Base-by-base conservation (phyloP, 495 filamentous ascomycete species). In the Lasiosphaeria ovina region DNA sequence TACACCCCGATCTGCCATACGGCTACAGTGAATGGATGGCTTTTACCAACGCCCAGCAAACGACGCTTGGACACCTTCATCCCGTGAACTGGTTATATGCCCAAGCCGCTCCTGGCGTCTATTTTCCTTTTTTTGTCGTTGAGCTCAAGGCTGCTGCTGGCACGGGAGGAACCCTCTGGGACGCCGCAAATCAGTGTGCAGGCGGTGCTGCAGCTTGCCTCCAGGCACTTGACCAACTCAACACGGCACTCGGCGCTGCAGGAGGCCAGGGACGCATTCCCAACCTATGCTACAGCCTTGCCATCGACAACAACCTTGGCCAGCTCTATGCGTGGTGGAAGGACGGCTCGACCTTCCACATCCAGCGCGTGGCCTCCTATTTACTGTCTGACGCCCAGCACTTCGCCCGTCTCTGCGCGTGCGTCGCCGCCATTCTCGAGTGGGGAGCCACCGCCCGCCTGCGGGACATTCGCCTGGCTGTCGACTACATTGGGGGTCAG, bases 161-260 rank as follows among this genome's bases (percentile, higher is more conserved):
- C 34, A 51, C 56, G 14, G 45, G 56, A 58, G 47, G 56, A 36
- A 40, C 38, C 34, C 56, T 58, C 48, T 58, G 48, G 56, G 56
- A 36, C 31, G 47, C 56, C 17, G n/a, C 45, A 35, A 58, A 58
- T n/a, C 45, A 58, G 56, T 58, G 56, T 51, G 56, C 56, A 51
- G 56, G 56, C 34, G 35, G 31, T 35, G 7, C 56, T 36, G 44
- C 31, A 16, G 42, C 38, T 3, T 57, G 55, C 16, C 55, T 57
- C 55, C 40, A 48, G 31, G 55, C 44, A 4, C 1, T 57, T 33
- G 40, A 48, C 17, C 55, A 49, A 31, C 55, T 57, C 17, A 57
- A 57, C 24, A 49, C 12, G 12, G 42, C 31, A 12, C 55, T 57
- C 40, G 55, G 3, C 7, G 44, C 4, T 48, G 14, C 12, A 14